These are phyloP conservation scores for Backusella sp. DNA, from an alignment of 192 early-diverging fungal genomes.

Conservation along the genomic window DNA sequence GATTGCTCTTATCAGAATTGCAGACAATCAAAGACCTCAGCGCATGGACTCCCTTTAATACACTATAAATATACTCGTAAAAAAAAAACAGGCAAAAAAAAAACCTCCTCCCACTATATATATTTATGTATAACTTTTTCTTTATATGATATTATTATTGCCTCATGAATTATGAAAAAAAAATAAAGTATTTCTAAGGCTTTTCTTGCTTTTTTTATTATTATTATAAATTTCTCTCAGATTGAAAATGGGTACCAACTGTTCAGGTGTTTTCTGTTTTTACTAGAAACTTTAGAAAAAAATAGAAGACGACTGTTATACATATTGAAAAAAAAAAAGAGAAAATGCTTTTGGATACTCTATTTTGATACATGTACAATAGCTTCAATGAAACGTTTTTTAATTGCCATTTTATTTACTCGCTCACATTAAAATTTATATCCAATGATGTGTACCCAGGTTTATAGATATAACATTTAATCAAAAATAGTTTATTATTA, in stretches of 20 bases:
- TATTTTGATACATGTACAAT: too few relatives aligned
- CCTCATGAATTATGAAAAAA: background rate
- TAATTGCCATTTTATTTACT: background rate
- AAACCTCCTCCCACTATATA: background rate
- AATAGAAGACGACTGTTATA: background rate
- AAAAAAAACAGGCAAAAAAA: background rate
- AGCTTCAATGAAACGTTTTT: too few relatives aligned
- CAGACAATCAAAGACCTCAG: constrained; percentile 6
- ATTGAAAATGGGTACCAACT: background rate
- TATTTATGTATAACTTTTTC: background rate
- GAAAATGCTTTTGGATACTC: too few relatives aligned
- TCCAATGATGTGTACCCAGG: background rate
- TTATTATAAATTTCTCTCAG: background rate
- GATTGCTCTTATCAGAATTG: constrained; percentile 4
- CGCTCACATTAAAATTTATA: background rate
- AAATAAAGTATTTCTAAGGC: background rate
- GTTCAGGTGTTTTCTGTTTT: background rate
- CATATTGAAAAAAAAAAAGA: too few relatives aligned
- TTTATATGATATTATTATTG: constrained; percentile 1
- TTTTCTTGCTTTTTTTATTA: background rate
- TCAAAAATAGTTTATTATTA: background rate
- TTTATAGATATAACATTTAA: background rate
- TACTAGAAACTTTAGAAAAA: background rate
- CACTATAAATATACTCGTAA: background rate
- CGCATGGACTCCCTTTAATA: constrained; percentile 13